Evolutionary conservation across 768 basidiomycete genomes (phyloP), one percentile per base, ranked within the genome.

Genomic region (Rhodocollybia butyracea): DNA sequence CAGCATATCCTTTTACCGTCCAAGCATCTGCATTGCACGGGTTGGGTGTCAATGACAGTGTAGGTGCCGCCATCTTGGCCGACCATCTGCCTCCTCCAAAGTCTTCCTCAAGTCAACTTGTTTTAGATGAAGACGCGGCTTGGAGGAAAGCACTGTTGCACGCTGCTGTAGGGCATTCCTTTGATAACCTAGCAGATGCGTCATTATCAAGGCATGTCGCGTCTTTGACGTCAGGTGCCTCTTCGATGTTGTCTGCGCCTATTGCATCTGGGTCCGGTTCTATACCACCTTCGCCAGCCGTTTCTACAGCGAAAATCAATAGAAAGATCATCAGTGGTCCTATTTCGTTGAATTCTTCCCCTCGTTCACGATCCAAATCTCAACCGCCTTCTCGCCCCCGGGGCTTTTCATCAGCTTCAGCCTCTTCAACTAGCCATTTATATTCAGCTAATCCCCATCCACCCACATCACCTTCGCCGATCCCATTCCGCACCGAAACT

Each of bases 101-200:
- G 81, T 59, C 85, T 86, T 82, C 83, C 48, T 74, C 77, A 7
- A 66, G 80, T 46, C 81, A 82, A 64, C 70, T 78, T 19, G 32
- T 24, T 27, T n/a, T n/a, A n/a, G 48, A 50, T 50, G 48, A 50
- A 7, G 85, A 86, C 38, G 83, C 86, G 47, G 75, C 79, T 24
- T 94, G 91, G 92, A 76, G 91, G 57, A 89, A 82, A 66, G 84
- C 84, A 0, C 68, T 94, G 22, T 74, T 94, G 52, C 83, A 83
- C 21, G 82, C 91, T 67, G 91, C 89, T 32, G 89, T 94, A 19
- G 83, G 85, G 51, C 85, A 85, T 67, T 91, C 89, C 3, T 72
- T 91, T 34, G 83, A 81, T 57, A 81, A 77, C 52, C 66, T 41
- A 55, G 60, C 31, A 17, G 39, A 32, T 30, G 53, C 53, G 5